Evolutionary conservation across 306 rosid genomes (phyloP).

Genomic region (Crataegus laevigata): DNA sequence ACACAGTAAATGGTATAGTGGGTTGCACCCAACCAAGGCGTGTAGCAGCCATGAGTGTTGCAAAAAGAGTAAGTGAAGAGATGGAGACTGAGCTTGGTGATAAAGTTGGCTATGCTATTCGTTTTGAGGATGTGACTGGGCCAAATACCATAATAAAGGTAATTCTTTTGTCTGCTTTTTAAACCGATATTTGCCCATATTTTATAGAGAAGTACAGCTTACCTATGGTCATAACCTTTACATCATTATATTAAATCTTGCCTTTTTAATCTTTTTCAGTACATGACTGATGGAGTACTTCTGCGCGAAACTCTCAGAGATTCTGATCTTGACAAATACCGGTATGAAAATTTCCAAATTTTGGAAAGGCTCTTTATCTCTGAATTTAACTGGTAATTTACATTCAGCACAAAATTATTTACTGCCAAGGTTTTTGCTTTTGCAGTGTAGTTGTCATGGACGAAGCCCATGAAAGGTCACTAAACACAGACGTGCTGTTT

Average conservation of each 20-base stretch:
- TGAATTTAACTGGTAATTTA: slow-evolving; percentile 5
- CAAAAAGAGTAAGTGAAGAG: slow-evolving; percentile 98
- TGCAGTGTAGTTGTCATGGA: slow-evolving; percentile 95
- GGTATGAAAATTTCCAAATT: slow-evolving; percentile 40
- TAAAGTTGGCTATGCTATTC: slow-evolving; percentile 94
- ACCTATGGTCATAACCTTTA: neutral
- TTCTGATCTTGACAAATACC: slow-evolving; percentile 89
- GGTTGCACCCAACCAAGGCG: slow-evolving; percentile 99
- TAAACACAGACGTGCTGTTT: slow-evolving; percentile 88
- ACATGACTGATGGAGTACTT: slow-evolving; percentile 99
- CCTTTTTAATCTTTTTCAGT: slow-evolving; percentile 47
- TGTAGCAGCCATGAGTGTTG: slow-evolving; percentile 99
- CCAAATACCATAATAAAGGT: slow-evolving; percentile 88
- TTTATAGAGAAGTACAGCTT: neutral
- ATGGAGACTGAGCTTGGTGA: slow-evolving; percentile 94
- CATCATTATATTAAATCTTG: slow-evolving; percentile 20
- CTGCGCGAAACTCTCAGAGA: slow-evolving; percentile 95
- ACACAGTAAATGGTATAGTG: slow-evolving; percentile 61
- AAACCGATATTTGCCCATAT: neutral
- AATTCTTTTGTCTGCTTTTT: neutral
- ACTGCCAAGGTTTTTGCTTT: slow-evolving; percentile 18
- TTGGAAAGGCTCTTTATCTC: neutral
- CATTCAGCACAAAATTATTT: slow-evolving; percentile 8
- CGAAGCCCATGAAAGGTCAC: slow-evolving; percentile 97
- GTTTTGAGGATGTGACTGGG: slow-evolving; percentile 97